A percentile compares a stretch with the other conserved stretches of the same genome.
Evolutionary conservation across 106 monocot genomes (phyloP).

Genomic region (Amphibolis antarctica): DNA sequence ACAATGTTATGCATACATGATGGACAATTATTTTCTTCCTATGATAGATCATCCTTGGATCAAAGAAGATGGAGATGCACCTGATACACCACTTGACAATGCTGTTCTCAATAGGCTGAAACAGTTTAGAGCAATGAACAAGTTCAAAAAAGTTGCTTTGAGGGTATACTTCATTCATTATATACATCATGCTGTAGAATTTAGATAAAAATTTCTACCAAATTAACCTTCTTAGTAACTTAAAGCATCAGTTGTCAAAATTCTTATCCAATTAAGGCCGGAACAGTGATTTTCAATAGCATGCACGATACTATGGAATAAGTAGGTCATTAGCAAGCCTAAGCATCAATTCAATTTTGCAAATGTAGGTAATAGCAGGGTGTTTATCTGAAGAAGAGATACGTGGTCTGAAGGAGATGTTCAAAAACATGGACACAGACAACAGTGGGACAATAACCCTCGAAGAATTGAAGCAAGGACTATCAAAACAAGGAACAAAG

Average conservation of each 20-base stretch:
- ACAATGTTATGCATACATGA: neutral
- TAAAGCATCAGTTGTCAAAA: too few relatives aligned
- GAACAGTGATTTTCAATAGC: neutral
- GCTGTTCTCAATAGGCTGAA: conserved; percentile 35
- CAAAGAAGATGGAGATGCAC: conserved; percentile 51
- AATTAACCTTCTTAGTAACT: too few relatives aligned
- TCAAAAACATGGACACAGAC: conserved; percentile 46
- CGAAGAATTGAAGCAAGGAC: conserved; percentile 44
- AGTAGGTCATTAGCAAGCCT: neutral
- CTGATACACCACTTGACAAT: conserved; percentile 46
- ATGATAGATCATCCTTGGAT: conserved; percentile 47
- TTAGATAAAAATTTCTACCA: neutral
- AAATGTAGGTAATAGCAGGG: conserved; percentile 39
- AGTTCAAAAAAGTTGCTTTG: conserved; percentile 53
- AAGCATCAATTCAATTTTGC: neutral
- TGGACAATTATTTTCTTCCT: neutral
- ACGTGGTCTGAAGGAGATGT: conserved; percentile 51
- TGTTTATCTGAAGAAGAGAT: conserved; percentile 50
- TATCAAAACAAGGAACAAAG: conserved; percentile 43
- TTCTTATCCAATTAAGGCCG: too few relatives aligned
- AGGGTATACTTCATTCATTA: conserved; percentile 15
- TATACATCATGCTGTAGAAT: neutral
- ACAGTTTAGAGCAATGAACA: conserved; percentile 51
- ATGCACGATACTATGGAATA: neutral
- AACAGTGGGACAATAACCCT: conserved; percentile 51